These are phyloP conservation scores for Fusarium sp. DNA, from an alignment of 2,329 filamentous ascomycete genomes.

Conservation along the genomic window DNA sequence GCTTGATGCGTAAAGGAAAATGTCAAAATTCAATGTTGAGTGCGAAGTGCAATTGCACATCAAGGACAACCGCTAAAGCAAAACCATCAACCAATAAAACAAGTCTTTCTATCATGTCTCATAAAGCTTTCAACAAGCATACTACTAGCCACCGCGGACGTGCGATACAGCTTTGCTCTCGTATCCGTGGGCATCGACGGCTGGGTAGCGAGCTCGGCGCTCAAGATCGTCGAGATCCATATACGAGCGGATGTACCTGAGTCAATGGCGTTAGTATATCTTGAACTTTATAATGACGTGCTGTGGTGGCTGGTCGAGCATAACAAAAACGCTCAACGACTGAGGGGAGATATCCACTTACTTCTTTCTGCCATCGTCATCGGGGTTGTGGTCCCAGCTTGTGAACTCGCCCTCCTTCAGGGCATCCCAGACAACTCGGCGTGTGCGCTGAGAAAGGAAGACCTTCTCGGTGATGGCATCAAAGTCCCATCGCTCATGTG, in stretches of 20 bases:
- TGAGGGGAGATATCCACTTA: conserved; percentile 51
- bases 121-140: not conserved
- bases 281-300: conserved; percentile 45
- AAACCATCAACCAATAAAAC: conserved; percentile 1
- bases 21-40: conserved; percentile 19
- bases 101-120: conserved; percentile 9
- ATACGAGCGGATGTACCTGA: conserved; percentile 85
- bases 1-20: conserved; percentile 21
- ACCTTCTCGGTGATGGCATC: conserved; percentile 79
- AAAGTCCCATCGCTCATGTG: conserved; percentile 82
- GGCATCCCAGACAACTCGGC: conserved; percentile 82
- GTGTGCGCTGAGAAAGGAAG: conserved; percentile 79
- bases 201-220: conserved; percentile 77
- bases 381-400: conserved; percentile 87
- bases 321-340: conserved; percentile 23
- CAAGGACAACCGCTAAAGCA: conserved; percentile 26
- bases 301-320: conserved; percentile 37
- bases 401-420: conserved; percentile 80
- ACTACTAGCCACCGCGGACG: conserved; percentile 44
- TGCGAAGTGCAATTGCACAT: conserved; percentile 15
- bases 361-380: conserved; percentile 74
- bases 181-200: conserved; percentile 66
- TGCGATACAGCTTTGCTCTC: conserved; percentile 57
- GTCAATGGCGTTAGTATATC: conserved; percentile 42
- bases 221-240: conserved; percentile 85